Evolutionary conservation across 1,139 yeast species (phyloP).

Genomic region (Saccharomyces hybrid): DNA sequence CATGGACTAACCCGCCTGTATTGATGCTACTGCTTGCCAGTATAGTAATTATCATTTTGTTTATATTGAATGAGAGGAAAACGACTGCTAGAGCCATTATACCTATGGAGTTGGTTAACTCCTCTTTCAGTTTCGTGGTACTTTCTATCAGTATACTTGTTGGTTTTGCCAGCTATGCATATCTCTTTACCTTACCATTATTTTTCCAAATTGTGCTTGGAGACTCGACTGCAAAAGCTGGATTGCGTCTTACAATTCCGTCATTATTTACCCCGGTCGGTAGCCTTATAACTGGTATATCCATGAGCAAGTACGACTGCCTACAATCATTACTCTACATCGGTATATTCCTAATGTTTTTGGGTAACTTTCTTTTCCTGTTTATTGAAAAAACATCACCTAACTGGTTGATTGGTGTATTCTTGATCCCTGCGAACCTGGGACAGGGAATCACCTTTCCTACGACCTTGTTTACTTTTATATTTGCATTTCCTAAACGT

Average conservation of each 20-base stretch:
- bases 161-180: slow-evolving; percentile 37
- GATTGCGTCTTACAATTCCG: slow-evolving; percentile 34
- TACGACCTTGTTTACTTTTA: slow-evolving; percentile 35
- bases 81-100: slow-evolving; percentile 36
- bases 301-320: slow-evolving; percentile 30
- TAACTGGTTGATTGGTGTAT: slow-evolving; percentile 26
- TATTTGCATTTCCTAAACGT: slow-evolving; percentile 32
- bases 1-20: slow-evolving; percentile 9
- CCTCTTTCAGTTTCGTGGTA: slow-evolving; percentile 26
- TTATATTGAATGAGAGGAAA: slow-evolving; percentile 26
- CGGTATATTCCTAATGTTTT: slow-evolving; percentile 33
- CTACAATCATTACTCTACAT: slow-evolving; percentile 26
- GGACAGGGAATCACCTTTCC: slow-evolving; percentile 41
- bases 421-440: slow-evolving; percentile 35
- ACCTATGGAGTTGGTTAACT: slow-evolving; percentile 32
- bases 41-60: slow-evolving; percentile 14
- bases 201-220: slow-evolving; percentile 32
- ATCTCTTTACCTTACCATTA: slow-evolving; percentile 37
- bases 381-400: slow-evolving; percentile 26
- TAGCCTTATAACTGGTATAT: slow-evolving; percentile 35
- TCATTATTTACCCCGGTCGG: slow-evolving; percentile 38
- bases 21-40: slow-evolving; percentile 5
- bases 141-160: slow-evolving; percentile 33
- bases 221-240: slow-evolving; percentile 16
- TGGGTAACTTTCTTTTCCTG: slow-evolving; percentile 34